These are phyloP conservation scores for Microdochium trichocladiopsis DNA, from an alignment of 2,329 filamentous ascomycete genomes.

Conservation along the genomic window DNA sequence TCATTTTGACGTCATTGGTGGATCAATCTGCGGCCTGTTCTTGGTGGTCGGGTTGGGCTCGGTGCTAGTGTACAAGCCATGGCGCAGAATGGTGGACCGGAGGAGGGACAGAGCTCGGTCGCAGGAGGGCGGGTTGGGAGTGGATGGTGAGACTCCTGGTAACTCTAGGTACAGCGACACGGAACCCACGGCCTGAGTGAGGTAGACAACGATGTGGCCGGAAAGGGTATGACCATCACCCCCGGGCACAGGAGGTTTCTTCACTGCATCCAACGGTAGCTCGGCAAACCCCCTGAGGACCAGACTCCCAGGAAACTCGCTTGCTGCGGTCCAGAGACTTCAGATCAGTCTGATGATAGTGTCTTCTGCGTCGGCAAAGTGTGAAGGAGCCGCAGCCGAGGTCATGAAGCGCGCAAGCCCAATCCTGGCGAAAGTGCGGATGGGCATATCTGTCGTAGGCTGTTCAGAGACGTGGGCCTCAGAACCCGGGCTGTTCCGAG, in stretches of 20 bases:
- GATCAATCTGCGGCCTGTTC: slow-evolving; percentile 79
- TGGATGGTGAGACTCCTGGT: neutral
- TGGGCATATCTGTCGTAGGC: too few species aligned
- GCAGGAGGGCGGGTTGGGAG: neutral
- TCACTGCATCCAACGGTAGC: neutral
- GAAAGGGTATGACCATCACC: too few species aligned
- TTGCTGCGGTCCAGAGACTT: neutral
- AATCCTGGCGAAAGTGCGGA: neutral
- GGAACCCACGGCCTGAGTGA: too few species aligned
- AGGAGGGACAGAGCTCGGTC: slow-evolving; percentile 4
- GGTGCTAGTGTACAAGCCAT: slow-evolving; percentile 70
- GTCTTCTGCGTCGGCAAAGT: neutral
- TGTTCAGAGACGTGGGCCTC: too few species aligned
- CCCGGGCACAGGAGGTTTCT: too few species aligned
- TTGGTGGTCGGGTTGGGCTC: slow-evolving; percentile 69
- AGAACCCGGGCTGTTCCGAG: too few species aligned
- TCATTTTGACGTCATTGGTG: slow-evolving; percentile 80
- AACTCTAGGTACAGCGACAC: neutral
- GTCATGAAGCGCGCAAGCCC: neutral
- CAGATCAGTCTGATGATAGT: neutral
- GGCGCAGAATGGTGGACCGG: slow-evolving; percentile 50
- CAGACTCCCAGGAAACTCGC: too few species aligned
- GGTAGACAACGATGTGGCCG: too few species aligned
- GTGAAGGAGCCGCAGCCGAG: neutral
- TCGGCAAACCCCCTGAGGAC: too few species aligned